Percentiles rank a stretch among this genome's conserved stretches.
Conservation (phyloP, 2,329 filamentous ascomycete genomes). For the Beauveria varroae region DNA sequence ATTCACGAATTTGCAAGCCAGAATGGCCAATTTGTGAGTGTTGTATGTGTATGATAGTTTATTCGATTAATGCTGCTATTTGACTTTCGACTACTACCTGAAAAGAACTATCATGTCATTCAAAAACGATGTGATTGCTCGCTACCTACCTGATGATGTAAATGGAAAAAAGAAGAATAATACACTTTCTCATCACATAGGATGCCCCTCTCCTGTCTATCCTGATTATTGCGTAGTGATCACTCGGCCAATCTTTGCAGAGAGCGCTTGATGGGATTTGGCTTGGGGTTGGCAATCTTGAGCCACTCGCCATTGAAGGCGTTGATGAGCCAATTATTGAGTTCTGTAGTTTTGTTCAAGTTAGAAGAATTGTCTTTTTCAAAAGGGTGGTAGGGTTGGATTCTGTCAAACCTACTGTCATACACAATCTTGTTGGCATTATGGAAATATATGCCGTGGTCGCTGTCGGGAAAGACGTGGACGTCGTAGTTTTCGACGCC, state of each 20-base stretch:
- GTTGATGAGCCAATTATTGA: constrained; percentile 88
- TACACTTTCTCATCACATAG: background rate
- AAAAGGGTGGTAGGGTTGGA: background rate
- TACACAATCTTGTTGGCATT: constrained; percentile 88
- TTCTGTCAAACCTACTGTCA: constrained; percentile 63
- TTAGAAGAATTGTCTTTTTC: too few relatives aligned
- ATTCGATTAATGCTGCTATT: constrained; percentile 12
- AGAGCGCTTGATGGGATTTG: constrained; percentile 24
- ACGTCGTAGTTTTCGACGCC: constrained; percentile 91
- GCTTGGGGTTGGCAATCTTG: constrained; percentile 44
- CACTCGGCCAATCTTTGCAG: background rate
- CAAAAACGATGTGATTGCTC: background rate
- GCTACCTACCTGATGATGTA: background rate
- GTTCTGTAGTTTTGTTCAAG: constrained; percentile 39
- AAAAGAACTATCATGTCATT: background rate
- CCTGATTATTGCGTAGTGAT: constrained; percentile 14
- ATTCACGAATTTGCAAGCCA: constrained; percentile 7
- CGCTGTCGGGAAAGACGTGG: constrained; percentile 91
- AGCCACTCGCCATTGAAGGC: constrained; percentile 97
- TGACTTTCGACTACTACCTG: constrained; percentile 4
- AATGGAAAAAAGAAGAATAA: background rate
- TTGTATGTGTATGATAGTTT: constrained; percentile 13
- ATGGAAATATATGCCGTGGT: constrained; percentile 93
- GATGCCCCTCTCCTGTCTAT: background rate
- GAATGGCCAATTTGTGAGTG: background rate